Evolutionary conservation across 371 early-diverging fungal genomes (phyloP), one percentile per base, ranked within the genome.

Genomic region (Mucor circinelloides): DNA sequence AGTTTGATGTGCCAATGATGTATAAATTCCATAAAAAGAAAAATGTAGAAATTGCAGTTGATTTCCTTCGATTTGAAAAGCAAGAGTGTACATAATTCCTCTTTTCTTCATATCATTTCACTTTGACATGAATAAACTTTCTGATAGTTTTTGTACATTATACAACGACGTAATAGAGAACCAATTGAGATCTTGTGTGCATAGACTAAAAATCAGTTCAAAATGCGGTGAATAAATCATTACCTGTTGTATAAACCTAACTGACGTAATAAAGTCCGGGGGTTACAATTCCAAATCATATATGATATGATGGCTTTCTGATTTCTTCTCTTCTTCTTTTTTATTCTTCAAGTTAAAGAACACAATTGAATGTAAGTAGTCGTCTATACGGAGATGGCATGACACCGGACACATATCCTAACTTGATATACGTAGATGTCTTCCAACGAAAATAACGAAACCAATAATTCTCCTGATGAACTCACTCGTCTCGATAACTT

Each of bases 1-100:
- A 88, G 89, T 93, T 92, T 73, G 93, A 93, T 75, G 81, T 93
- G n/a, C 91, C 91, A 56, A 89, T 86, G 84, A 92, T 90, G 89
- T 94, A 94, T 83, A 91, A 89, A 70, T 91, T 93, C 75, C 94
- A 94, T 70, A 93, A 91, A 69, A 90, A 90, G 72, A 84, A 90
- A 66, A 86, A 89, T 4, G 87, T 92, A 0, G 91, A 92, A 63
- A 89, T 94, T 56, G 86, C 85, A 25, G 94, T 94, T 7, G 94
- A 94, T 70, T 87, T 93, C 70, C 72, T 91, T 32, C 83, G 94
- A 19, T 86, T 94, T 66, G 73, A 72, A 55, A 72, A 69, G 55
- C 52, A 52, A 52, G 27, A 25, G 19, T 50, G 50, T 50, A 25
- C 25, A 50, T 50, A 50, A 50, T 50, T 5, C 21, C 38, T 12